Evolutionary conservation across 495 filamentous ascomycete species (phyloP).

Genomic region (Copromyces sp.): DNA sequence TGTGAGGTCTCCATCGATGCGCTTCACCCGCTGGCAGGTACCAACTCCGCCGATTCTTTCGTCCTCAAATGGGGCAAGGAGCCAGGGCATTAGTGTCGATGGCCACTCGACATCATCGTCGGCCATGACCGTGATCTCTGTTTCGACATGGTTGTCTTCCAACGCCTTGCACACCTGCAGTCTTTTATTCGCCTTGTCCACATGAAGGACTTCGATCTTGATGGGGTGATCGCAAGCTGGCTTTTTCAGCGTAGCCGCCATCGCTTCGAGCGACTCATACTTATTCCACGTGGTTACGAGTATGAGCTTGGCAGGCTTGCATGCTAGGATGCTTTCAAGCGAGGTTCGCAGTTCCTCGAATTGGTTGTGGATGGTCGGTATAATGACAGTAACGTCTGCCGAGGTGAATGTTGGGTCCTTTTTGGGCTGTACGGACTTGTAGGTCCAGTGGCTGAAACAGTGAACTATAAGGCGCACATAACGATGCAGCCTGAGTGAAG

Average conservation of each 20-base stretch:
- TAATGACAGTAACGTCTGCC: conserved; percentile 45
- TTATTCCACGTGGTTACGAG: conserved; percentile 47
- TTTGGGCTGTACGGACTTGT: conserved; percentile 35
- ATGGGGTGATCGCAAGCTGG: conserved; percentile 8
- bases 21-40: conserved; percentile 69
- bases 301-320: conserved; percentile 41
- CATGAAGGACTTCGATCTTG: conserved; percentile 34
- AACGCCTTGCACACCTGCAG: conserved; percentile 75
- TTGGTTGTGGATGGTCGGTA: conserved; percentile 45
- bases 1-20: conserved; percentile 46
- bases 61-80: conserved; percentile 77
- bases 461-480: conserved; percentile 46
- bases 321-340: conserved; percentile 44
- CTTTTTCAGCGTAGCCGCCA: conserved; percentile 31
- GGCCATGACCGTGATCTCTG: conserved; percentile 67
- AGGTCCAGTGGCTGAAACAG: conserved; percentile 39
- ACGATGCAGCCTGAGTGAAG: conserved; percentile 31
- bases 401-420: conserved; percentile 35
- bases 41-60: conserved; percentile 68
- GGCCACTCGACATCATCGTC: conserved; percentile 89
- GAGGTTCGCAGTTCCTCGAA: conserved; percentile 43
- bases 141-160: conserved; percentile 52
- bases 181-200: conserved; percentile 57
- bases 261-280: conserved; percentile 30
- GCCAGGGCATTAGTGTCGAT: conserved; percentile 63